Percentiles rank a stretch among this genome's conserved stretches.
Evolutionary conservation across 1,284 basidiomycete genomes (phyloP).

Genomic region (Sporisorium exsertum): DNA sequence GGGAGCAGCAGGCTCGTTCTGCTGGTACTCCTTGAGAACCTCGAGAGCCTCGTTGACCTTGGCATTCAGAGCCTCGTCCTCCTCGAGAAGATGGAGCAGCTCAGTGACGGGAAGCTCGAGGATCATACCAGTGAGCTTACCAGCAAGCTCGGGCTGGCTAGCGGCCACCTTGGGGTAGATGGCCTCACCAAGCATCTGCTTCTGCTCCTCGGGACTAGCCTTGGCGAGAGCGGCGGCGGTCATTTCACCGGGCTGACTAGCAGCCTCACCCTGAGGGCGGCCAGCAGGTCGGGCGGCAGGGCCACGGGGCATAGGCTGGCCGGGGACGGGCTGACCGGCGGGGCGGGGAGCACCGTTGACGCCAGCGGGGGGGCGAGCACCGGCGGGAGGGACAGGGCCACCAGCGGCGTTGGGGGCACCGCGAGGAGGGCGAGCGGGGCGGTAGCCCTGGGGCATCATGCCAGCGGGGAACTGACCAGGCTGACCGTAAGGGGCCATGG

Average conservation of each 20-base stretch:
- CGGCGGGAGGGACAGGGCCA: slow-evolving; percentile 52
- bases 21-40: slow-evolving; percentile 68
- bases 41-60: slow-evolving; percentile 69
- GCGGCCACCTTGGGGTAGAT: slow-evolving; percentile 69
- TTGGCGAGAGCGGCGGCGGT: slow-evolving; percentile 67
- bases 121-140: slow-evolving; percentile 69
- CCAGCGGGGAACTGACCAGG: slow-evolving; percentile 66
- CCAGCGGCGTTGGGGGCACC: slow-evolving; percentile 56
- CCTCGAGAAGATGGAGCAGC: slow-evolving; percentile 68
- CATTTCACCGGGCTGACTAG: slow-evolving; percentile 58
- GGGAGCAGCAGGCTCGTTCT: slow-evolving; percentile 40
- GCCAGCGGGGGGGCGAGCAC: slow-evolving; percentile 54
- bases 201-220: slow-evolving; percentile 69
- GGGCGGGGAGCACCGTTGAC: slow-evolving; percentile 60
- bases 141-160: slow-evolving; percentile 65
- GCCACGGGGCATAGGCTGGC: slow-evolving; percentile 52
- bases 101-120: slow-evolving; percentile 68
- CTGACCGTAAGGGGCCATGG: slow-evolving; percentile 65
- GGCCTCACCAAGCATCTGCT: slow-evolving; percentile 70
- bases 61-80: slow-evolving; percentile 65
- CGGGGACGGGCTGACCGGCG: slow-evolving; percentile 51
- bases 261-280: slow-evolving; percentile 35
- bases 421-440: slow-evolving; percentile 63
- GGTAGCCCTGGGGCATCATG: slow-evolving; percentile 67
- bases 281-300: slow-evolving; percentile 43